Base-by-base conservation (phyloP, 768 basidiomycete genomes). In the Tylopilus rubrobrunneus region DNA sequence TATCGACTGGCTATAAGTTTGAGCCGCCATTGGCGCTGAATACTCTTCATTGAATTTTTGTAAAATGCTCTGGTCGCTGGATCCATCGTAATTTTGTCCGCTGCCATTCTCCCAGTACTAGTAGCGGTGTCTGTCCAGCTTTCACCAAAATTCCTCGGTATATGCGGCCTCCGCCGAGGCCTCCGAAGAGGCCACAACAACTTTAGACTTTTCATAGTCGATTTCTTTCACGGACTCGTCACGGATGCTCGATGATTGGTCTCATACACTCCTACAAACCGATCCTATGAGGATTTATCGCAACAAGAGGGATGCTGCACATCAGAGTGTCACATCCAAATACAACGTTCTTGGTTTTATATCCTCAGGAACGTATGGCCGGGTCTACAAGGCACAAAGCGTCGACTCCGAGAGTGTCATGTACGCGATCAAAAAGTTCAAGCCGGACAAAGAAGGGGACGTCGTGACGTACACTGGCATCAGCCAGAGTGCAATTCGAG, bases 361-460 rank as follows among this genome's bases (percentile, higher is more conserved):
- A 58, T 98, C 97, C 2, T 96, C 93, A 8, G 97, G 97, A 19
- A 98, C 96, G 0, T 98, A 98, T 66, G 97, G 97, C 1, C 79
- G 95, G n/a, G 97, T 98, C 2, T 99, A 98, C 82, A 98, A 98
- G 69, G 97, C 95, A 0, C 82, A 85, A 65, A 88, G 87, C 64
- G 75, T 81, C 44, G 87, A 85, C 12, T 78, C 83, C 4, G 84
- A 86, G 40, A 82, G 78, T 3, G 77, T 74, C 57, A 79, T 96
- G 45, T 88, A 94, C 61, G 97, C 97, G 7, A 98, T 99, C 75
- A 99, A 99, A 78, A 99, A 98, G 71, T 98, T 98, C 78, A 99
- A 99, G 67, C 97, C 96, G 0, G 97, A 99, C 78, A 98, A 98
- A 71, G 97, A 99, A 74, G 96, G 96, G 21, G 97, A 98, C 66